Percentiles rank a stretch among this genome's conserved stretches.
Conservation (phyloP, 208 protist genomes). For the Trypanosoma boissoni region DNA sequence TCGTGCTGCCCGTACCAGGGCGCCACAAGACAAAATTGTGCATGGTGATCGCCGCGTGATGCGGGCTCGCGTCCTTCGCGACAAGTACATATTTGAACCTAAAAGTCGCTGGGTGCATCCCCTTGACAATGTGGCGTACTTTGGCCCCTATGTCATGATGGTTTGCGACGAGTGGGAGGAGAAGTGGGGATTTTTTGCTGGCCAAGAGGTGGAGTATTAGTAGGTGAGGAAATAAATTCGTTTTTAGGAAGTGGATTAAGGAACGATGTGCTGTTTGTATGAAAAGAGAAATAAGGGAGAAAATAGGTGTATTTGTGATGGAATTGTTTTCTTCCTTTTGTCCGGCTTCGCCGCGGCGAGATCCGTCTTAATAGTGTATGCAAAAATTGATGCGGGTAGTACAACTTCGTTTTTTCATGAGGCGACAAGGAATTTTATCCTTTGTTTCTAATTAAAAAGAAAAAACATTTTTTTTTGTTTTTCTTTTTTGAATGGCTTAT, state of each 20-base stretch:
- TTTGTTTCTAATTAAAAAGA: background rate
- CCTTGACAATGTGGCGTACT: conserved; percentile 88
- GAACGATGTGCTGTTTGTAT: conserved; percentile 1
- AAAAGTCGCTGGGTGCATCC: conserved; percentile 91
- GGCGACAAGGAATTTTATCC: background rate
- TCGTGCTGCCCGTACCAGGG: conserved; percentile 78
- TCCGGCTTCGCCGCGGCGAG: no score
- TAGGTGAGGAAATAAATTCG: background rate
- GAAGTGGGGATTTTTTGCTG: conserved; percentile 92
- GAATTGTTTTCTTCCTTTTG: conserved; percentile 15
- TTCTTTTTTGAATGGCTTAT: conserved; percentile 17
- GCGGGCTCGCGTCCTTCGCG: conserved; percentile 81
- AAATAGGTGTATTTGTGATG: background rate
- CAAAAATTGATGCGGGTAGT: no score
- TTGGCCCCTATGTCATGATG: conserved; percentile 91
- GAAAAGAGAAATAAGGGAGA: background rate
- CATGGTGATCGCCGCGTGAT: conserved; percentile 87
- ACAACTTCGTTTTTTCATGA: no score
- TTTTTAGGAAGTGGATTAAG: conserved; percentile 5
- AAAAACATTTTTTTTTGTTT: conserved; percentile 9
- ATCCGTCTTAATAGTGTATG: no score
- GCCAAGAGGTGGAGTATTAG: conserved; percentile 90
- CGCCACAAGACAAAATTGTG: conserved; percentile 85
- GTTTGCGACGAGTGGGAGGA: conserved; percentile 91
- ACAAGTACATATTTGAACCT: conserved; percentile 91